phyloP scores from a whole-genome alignment of 2,329 filamentous ascomycete species.

The Metarhizium robertsii region DNA sequence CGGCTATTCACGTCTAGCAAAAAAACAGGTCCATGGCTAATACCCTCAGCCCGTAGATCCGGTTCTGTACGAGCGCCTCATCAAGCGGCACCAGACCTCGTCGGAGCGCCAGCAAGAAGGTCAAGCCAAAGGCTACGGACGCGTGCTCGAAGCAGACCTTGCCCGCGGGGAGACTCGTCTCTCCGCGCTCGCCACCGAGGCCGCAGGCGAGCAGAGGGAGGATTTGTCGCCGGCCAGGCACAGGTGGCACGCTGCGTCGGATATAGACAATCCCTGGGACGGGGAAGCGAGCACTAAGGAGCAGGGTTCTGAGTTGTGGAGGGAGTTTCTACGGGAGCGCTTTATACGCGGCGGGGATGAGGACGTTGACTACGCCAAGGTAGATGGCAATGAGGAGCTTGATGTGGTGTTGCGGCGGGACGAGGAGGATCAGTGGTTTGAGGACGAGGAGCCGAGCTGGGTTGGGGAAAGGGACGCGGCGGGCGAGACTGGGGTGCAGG shows the following conservation, averaged over 20 bases:
- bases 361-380: constrained; percentile 66
- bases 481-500: constrained; percentile 64
- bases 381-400: constrained; percentile 64
- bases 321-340: constrained; percentile 59
- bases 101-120: constrained; percentile 67
- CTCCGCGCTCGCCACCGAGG: constrained; percentile 32
- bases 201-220: constrained; percentile 1
- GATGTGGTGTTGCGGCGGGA: constrained; percentile 55
- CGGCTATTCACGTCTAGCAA: constrained; percentile 5
- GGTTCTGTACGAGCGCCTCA: constrained; percentile 69
- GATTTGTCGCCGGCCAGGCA: background rate
- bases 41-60: constrained; percentile 43
- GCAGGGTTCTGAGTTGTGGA: constrained; percentile 62
- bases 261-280: constrained; percentile 17
- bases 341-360: constrained; percentile 67
- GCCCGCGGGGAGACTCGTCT: constrained; percentile 69
- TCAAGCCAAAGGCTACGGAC: constrained; percentile 66
- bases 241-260: background rate
- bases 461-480: constrained; percentile 30
- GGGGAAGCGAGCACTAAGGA: constrained; percentile 35
- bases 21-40: background rate
- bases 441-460: constrained; percentile 66
- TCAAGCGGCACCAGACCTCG: constrained; percentile 66
- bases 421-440: constrained; percentile 68
- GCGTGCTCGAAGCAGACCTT: constrained; percentile 68